Percentiles rank a stretch among this genome's conserved stretches.
Conservation (phyloP, 2,329 filamentous ascomycete genomes). For the Coniochaeta hoffmannii region DNA sequence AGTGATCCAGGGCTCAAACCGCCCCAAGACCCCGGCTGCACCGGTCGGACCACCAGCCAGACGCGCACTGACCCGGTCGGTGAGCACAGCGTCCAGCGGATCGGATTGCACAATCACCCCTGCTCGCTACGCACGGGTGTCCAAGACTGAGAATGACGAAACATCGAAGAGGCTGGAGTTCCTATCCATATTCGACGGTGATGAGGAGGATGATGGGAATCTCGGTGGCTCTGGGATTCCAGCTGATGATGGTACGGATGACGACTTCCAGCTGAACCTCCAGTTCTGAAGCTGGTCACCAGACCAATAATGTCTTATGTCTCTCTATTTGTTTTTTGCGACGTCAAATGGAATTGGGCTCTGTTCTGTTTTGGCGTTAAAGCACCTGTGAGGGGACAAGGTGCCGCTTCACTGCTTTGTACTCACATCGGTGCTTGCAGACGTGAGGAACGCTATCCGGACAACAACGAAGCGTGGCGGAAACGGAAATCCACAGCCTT, state of each 20-base stretch:
- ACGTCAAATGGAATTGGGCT: neutral
- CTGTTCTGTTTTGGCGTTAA: neutral
- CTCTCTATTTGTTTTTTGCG: neutral
- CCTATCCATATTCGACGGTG: conserved; percentile 48
- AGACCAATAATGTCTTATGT: neutral
- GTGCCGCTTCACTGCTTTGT: neutral
- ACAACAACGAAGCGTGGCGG: neutral
- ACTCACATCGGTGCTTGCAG: neutral
- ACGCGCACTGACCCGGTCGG: conserved; percentile 21
- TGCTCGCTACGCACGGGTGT: conserved; percentile 28
- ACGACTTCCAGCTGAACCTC: conserved; percentile 49
- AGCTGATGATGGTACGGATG: conserved; percentile 36
- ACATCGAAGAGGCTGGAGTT: conserved; percentile 38
- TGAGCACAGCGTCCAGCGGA: conserved; percentile 29
- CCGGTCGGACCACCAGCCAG: conserved; percentile 7
- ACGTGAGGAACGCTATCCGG: neutral
- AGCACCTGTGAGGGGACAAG: neutral
- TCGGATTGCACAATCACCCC: conserved; percentile 41
- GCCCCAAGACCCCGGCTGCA: conserved; percentile 6
- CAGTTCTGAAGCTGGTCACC: conserved; percentile 15
- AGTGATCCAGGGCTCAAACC: conserved; percentile 27
- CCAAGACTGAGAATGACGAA: conserved; percentile 15
- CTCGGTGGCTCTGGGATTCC: conserved; percentile 24
- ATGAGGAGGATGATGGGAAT: conserved; percentile 37
- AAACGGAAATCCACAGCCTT: neutral